These are phyloP conservation scores for Leishmania aethiopica DNA, from an alignment of 208 protist genomes.

Conservation along the genomic window DNA sequence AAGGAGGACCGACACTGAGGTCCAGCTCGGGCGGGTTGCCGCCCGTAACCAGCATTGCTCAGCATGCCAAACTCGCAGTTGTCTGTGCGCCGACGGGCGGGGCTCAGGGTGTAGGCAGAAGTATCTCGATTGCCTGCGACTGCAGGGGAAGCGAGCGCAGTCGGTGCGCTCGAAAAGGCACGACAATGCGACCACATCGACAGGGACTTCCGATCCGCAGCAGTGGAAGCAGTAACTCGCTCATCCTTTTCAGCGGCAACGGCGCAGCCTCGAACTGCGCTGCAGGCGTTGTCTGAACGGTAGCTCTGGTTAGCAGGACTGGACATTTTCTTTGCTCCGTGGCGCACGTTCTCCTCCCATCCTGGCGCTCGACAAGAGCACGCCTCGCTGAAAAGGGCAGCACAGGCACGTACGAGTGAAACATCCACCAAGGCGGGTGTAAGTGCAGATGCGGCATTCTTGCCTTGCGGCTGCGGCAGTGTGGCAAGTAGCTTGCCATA, in stretches of 20 bases:
- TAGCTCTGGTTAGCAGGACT: neutral
- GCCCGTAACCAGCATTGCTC: neutral
- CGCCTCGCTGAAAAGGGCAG: neutral
- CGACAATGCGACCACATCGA: constrained; percentile 1
- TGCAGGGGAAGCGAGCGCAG: neutral
- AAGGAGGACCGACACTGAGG: constrained; percentile 13
- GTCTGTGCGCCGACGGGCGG: constrained; percentile 1
- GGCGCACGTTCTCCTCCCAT: neutral
- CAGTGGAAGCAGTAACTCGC: neutral
- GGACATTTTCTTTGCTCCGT: neutral
- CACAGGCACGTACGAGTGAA: constrained; percentile 10
- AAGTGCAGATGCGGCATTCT: neutral
- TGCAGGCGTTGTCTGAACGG: neutral
- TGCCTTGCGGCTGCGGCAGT: constrained; percentile 6
- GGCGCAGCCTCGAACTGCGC: neutral
- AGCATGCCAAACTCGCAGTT: neutral
- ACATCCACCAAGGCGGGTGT: constrained; percentile 13
- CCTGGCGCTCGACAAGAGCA: neutral
- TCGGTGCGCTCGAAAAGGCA: neutral
- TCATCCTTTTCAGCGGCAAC: neutral
- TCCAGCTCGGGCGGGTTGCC: neutral
- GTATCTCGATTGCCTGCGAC: neutral
- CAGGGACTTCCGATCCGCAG: neutral
- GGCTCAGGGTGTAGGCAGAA: neutral
- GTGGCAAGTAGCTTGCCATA: constrained; percentile 27